Evolutionary conservation across 2,329 filamentous ascomycete genomes (phyloP).

Genomic region (Lecanoromycetidae sp.): DNA sequence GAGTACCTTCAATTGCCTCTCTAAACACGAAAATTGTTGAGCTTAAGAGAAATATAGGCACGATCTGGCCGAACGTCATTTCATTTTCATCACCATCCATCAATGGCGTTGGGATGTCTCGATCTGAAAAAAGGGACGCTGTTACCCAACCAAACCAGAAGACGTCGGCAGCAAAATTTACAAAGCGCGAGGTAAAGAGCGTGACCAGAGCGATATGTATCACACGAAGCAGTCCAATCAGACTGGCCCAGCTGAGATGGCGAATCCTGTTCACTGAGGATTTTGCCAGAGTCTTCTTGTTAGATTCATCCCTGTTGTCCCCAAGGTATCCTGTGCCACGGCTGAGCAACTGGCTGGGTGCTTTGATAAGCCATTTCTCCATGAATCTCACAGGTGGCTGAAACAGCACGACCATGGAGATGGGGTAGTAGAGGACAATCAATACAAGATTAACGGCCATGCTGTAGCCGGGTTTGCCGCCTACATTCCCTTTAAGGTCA

Average conservation of each 20-base stretch:
- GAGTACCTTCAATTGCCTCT: too few species aligned
- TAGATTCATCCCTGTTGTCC: too few species aligned
- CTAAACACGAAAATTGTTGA: slow-evolving; percentile 11
- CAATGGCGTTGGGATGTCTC: not conserved
- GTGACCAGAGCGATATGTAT: not conserved
- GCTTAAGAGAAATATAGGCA: slow-evolving; percentile 10
- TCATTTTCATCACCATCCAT: slow-evolving; percentile 13
- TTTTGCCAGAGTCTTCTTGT: too few species aligned
- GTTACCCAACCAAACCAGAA: slow-evolving; percentile 1
- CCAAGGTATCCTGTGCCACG: too few species aligned
- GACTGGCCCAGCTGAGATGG: too few species aligned
- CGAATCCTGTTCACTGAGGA: too few species aligned
- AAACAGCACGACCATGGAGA: not conserved
- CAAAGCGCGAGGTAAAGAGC: not conserved
- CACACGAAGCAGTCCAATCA: too few species aligned
- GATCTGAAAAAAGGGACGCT: not conserved
- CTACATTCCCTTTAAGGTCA: not conserved
- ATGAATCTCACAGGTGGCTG: too few species aligned
- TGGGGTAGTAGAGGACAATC: not conserved
- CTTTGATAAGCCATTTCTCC: too few species aligned
- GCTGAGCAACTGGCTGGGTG: too few species aligned
- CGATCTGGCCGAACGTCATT: slow-evolving; percentile 14
- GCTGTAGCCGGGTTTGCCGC: slow-evolving; percentile 1
- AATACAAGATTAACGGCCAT: slow-evolving; percentile 6
- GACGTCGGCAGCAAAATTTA: not conserved